phyloP scores from a whole-genome alignment of 2,329 filamentous ascomycete species.

The Coniochaeta sp. region DNA sequence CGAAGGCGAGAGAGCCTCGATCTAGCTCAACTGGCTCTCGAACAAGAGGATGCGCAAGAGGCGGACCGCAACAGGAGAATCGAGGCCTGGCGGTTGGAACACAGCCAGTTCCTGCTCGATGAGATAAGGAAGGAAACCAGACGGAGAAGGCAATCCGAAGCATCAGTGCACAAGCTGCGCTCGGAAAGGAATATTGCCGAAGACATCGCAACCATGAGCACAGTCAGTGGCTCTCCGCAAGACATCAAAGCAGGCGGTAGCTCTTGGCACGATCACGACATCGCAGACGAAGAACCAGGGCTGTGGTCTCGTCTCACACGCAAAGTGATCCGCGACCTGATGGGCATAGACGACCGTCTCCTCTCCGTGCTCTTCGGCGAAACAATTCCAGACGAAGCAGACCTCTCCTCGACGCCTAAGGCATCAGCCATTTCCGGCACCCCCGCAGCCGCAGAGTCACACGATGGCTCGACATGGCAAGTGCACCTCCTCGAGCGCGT shows the following conservation, averaged over 20 bases:
- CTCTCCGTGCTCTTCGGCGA: slow-evolving; percentile 86
- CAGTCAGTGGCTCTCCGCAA: slow-evolving; percentile 22
- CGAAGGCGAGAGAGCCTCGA: slow-evolving; percentile 47
- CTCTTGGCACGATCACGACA: slow-evolving; percentile 48
- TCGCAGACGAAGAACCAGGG: slow-evolving; percentile 54
- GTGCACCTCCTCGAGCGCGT: slow-evolving; percentile 74
- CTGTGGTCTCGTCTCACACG: slow-evolving; percentile 77
- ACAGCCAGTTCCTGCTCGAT: slow-evolving; percentile 76
- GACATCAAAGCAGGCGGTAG: slow-evolving; percentile 29
- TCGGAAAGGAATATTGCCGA: slow-evolving; percentile 21
- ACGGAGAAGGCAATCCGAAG: slow-evolving; percentile 57
- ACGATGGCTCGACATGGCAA: slow-evolving; percentile 56
- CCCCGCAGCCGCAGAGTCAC: slow-evolving; percentile 19
- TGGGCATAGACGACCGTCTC: slow-evolving; percentile 82
- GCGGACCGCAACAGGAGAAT: slow-evolving; percentile 75
- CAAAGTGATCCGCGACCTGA: slow-evolving; percentile 79
- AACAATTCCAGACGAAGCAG: slow-evolving; percentile 49
- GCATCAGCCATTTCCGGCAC: slow-evolving; percentile 26
- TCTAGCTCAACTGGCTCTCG: slow-evolving; percentile 40
- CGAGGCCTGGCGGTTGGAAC: slow-evolving; percentile 86
- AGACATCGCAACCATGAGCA: slow-evolving; percentile 21
- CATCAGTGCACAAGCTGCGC: slow-evolving; percentile 11
- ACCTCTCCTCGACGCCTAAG: slow-evolving; percentile 40
- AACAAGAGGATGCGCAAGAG: slow-evolving; percentile 52
- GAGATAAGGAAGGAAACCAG: slow-evolving; percentile 83